phyloP scores from a whole-genome alignment of 2,329 filamentous ascomycete species.

The Pestalotiopsis sp. region DNA sequence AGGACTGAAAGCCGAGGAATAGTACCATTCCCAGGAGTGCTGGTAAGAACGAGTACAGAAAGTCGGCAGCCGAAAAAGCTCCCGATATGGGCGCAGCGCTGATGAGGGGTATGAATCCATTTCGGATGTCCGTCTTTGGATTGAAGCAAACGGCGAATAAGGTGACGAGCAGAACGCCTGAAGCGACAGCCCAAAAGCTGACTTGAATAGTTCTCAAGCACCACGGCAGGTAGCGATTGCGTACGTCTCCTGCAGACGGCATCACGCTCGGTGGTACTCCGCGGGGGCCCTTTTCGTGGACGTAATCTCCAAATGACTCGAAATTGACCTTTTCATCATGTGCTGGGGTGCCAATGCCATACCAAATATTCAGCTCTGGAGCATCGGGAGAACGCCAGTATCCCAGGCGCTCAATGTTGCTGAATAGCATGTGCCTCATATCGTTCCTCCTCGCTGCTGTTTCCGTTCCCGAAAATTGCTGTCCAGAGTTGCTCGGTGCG shows the following conservation, averaged over 20 bases:
- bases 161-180: constrained; percentile 65
- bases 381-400: constrained; percentile 78
- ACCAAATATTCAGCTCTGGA: constrained; percentile 68
- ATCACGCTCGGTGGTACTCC: constrained; percentile 45
- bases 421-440: constrained; percentile 57
- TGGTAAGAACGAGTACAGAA: constrained; percentile 80
- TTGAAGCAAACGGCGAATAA: constrained; percentile 81
- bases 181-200: constrained; percentile 65
- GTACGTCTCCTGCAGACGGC: constrained; percentile 53
- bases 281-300: constrained; percentile 13
- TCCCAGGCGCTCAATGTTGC: constrained; percentile 73
- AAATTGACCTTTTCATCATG: constrained; percentile 26
- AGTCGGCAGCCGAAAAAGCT: constrained; percentile 85
- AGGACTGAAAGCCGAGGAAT: constrained; percentile 67
- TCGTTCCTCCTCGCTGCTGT: constrained; percentile 54
- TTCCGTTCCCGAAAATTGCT: constrained; percentile 72
- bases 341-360: constrained; percentile 43
- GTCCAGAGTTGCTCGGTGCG: constrained; percentile 77
- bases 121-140: constrained; percentile 63
- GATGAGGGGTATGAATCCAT: constrained; percentile 74
- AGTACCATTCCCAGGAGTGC: constrained; percentile 68
- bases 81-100: constrained; percentile 58
- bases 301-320: constrained; percentile 30
- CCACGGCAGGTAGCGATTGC: constrained; percentile 76
- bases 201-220: constrained; percentile 70